Base-by-base conservation (phyloP, 768 basidiomycete genomes). In the Rhizopogon salebrosus region DNA sequence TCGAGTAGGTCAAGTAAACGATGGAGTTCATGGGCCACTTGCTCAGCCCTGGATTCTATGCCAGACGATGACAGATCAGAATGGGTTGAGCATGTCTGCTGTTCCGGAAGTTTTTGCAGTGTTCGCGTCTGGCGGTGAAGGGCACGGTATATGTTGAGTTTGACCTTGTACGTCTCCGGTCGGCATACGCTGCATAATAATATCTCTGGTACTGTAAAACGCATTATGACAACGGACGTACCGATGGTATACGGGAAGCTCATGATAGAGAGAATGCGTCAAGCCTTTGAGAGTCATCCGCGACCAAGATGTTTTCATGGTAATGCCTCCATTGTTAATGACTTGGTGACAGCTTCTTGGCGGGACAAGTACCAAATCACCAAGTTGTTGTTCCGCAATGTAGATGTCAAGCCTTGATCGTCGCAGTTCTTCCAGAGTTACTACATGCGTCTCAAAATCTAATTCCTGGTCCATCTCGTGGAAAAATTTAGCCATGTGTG, bases 271-370 rank as follows among this genome's bases (percentile, higher is more conserved):
- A 3, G 89, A 86, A 0, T 74, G 71, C 37, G 66, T 64, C 13
- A 90, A 64, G 3, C 87, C 85, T 42, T 70, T 64, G 24, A 87
- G 60, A 6, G 87, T 85, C 89, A 93, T 92, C 41, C 91, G 75
- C 1, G 89, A 92, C 91, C 91, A 93, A 1, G 87, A 87, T 4
- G 84, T 83, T 68, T 93, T 93, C 64, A 92, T 74, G 0, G 88
- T 89, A 22, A 93, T 76, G 11, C 91, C 89, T 22, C 91, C 88
- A 43, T 72, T 70, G 58, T 93, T 93, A 23, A 92, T 76, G 3
- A 92, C 90, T 64, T 93, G 91, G 67, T 93, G 91, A 52, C 85
- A 89, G 56, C 85, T 85, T 55, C 85, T 75, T 22, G 87, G 85
- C 14, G 91, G 91, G 18, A 93, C 88, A 18, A 92, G 74, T 7